A percentile compares a stretch with the other conserved stretches of the same genome.
Conservation (phyloP, 2,329 filamentous ascomycete species). For the Arthrinium puccinioides region DNA sequence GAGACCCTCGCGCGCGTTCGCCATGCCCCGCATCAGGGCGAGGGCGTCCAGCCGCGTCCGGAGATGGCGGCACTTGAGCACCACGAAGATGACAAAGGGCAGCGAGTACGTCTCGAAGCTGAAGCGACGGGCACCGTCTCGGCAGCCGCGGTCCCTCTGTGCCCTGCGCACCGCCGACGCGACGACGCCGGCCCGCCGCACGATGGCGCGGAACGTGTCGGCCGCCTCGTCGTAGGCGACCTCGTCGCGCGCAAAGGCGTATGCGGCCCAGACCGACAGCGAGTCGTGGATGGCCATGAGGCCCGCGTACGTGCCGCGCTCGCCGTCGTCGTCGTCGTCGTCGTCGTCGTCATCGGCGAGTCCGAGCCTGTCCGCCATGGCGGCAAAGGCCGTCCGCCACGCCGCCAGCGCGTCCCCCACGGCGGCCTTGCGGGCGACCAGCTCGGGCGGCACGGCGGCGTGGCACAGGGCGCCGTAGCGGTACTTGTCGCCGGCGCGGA, state of each 20-base stretch:
- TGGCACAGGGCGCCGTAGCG: conserved; percentile 12
- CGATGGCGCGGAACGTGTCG: conserved; percentile 21
- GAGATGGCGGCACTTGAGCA: conserved; percentile 31
- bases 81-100: conserved; percentile 28
- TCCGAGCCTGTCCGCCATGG: conserved; percentile 5
- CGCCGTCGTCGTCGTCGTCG: no score
- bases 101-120: conserved; percentile 33
- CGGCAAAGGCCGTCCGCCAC: conserved; percentile 22
- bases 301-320: conserved; percentile 9
- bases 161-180: conserved; percentile 2
- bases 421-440: conserved; percentile 14
- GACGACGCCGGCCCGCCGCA: conserved; percentile 16
- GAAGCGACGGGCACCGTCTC: conserved; percentile 18
- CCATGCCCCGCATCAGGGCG: conserved; percentile 20
- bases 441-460: conserved; percentile 7
- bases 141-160: no score
- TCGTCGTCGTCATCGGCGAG: neutral
- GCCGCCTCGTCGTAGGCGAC: conserved; percentile 25
- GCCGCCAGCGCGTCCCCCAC: conserved; percentile 14
- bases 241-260: conserved; percentile 22
- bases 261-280: conserved; percentile 24
- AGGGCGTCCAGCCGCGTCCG: conserved; percentile 26
- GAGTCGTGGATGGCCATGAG: conserved; percentile 24
- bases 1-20: conserved; percentile 24
- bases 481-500: conserved; percentile 20